A percentile compares a stretch with the other conserved stretches of the same genome.
These are phyloP conservation scores for Mycosarcoma mackinlayi DNA, from an alignment of 1,284 basidiomycete species.

Conservation along the genomic window DNA sequence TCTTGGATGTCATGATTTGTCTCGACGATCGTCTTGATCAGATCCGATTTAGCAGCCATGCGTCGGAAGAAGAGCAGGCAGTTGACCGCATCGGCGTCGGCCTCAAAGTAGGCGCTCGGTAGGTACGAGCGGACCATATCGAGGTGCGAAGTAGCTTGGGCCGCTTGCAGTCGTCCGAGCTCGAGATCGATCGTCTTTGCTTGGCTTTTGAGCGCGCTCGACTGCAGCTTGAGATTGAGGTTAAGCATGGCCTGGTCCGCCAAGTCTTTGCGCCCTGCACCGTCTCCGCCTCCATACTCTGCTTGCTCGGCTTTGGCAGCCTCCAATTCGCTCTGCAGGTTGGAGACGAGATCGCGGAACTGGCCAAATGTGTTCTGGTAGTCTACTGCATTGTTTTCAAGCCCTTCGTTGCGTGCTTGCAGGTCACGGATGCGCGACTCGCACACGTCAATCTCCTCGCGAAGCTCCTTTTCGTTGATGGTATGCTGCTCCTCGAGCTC, in stretches of 20 bases:
- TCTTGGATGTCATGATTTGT: slow-evolving; percentile 61
- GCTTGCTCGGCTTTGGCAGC: slow-evolving; percentile 53
- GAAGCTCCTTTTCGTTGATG: slow-evolving; percentile 90
- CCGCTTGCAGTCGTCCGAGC: slow-evolving; percentile 56
- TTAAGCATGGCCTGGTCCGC: slow-evolving; percentile 63
- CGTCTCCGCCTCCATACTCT: slow-evolving; percentile 35
- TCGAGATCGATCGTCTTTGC: slow-evolving; percentile 62
- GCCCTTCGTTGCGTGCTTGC: slow-evolving; percentile 38
- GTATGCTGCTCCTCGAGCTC: slow-evolving; percentile 96
- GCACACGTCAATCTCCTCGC: slow-evolving; percentile 79
- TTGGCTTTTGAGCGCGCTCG: slow-evolving; percentile 63
- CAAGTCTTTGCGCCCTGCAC: slow-evolving; percentile 41
- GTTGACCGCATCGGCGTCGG: slow-evolving; percentile 58
- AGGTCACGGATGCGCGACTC: slow-evolving; percentile 51
- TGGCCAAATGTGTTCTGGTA: slow-evolving; percentile 60
- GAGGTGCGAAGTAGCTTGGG: slow-evolving; percentile 56
- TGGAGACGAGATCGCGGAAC: slow-evolving; percentile 64
- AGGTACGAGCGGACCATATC: slow-evolving; percentile 62
- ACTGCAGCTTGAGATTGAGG: slow-evolving; percentile 63
- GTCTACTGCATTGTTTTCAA: slow-evolving; percentile 59
- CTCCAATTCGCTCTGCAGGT: slow-evolving; percentile 60
- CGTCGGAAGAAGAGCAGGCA: slow-evolving; percentile 65
- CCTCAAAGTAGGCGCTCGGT: slow-evolving; percentile 57
- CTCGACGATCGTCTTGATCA: slow-evolving; percentile 61
- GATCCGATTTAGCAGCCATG: slow-evolving; percentile 61